Conservation (phyloP, 2,329 filamentous ascomycete genomes). For the Fusarium nisikadoi region DNA sequence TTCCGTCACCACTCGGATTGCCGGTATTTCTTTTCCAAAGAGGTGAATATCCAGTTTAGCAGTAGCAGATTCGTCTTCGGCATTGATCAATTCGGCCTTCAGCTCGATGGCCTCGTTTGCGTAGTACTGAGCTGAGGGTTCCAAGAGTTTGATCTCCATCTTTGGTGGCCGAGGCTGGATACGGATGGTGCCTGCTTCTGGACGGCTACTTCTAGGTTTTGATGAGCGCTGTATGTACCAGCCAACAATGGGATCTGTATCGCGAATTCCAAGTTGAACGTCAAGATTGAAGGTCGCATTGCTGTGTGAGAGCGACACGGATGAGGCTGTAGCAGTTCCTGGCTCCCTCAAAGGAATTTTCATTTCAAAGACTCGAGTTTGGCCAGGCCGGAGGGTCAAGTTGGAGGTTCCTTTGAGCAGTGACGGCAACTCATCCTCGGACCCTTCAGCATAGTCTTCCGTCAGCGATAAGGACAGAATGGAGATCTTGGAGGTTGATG, state of each 20-base stretch:
- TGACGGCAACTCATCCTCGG: slow-evolving; percentile 46
- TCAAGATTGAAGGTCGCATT: slow-evolving; percentile 74
- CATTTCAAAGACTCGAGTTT: slow-evolving; percentile 77
- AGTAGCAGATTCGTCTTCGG: slow-evolving; percentile 81
- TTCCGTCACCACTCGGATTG: slow-evolving; percentile 55
- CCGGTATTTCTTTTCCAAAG: slow-evolving; percentile 66
- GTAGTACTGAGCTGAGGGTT: slow-evolving; percentile 79
- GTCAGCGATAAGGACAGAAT: slow-evolving; percentile 46
- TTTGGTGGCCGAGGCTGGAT: slow-evolving; percentile 93
- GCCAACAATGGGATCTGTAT: slow-evolving; percentile 53
- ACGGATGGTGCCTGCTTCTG: slow-evolving; percentile 67
- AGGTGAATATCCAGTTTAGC: slow-evolving; percentile 77
- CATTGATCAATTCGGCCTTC: slow-evolving; percentile 78
- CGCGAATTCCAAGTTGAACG: slow-evolving; percentile 68
- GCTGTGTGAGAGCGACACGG: slow-evolving; percentile 71
- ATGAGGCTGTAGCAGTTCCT: slow-evolving; percentile 76
- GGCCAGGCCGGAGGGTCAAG: slow-evolving; percentile 73
- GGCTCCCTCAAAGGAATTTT: slow-evolving; percentile 81
- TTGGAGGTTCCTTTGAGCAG: slow-evolving; percentile 67
- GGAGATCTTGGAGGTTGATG: slow-evolving; percentile 12
- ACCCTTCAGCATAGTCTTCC: slow-evolving; percentile 45
- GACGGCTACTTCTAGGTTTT: slow-evolving; percentile 59
- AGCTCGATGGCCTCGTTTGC: slow-evolving; percentile 81
- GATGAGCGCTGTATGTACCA: slow-evolving; percentile 62
- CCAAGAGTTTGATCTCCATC: slow-evolving; percentile 76